Base-by-base conservation (phyloP, 129 eudicot species). In the Lactuca sativa region DNA sequence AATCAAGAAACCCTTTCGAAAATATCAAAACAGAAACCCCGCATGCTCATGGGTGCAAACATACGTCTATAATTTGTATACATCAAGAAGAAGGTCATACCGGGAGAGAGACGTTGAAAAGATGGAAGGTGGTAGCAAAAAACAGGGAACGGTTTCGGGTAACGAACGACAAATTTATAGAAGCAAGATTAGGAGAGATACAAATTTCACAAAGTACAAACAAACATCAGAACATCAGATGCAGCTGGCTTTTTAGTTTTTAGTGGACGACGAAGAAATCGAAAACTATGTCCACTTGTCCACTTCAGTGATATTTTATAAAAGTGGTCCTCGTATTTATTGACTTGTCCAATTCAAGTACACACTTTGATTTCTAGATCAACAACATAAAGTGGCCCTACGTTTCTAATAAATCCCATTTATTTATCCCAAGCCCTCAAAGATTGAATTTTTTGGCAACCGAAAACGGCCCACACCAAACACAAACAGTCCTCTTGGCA, bases 21-120 rank as follows among this genome's bases (percentile, higher is more conserved):
- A 60, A 60, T 25, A 33, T 60, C 15, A 60, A 60, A 12, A 60
- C 25, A 34, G 66, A 36, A 60, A n/a, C 15, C n/a, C n/a, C 3
- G 15, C 52, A 48, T 36, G 44, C 5, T 60, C 30, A 32, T 59
- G 66, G 40, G 64, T 59, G 17, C 41, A 59, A 33, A 11, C 12
- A 36, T 60, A 14, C 13, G n/a, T 60, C 4, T 60, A 36, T 7
- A 33, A 62, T 47, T 47, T 47, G n/a, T 10, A 47, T 47, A 47
- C 52, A 47, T 47, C 52, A 16, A 38, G 16, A 34, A n/a, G 18
- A 37, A 62, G 53, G 53, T 15, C 33, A 37, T 18, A 62, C 67
- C 51, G 11, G 67, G n/a, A 62, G 67, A 62, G 21, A 62, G 51
- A 37, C 52, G 52, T 16, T 62, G 51, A 15, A 43, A 43, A 43